phyloP scores from a whole-genome alignment of 73 alveolate genomes.

The Paramecium caudatum region DNA sequence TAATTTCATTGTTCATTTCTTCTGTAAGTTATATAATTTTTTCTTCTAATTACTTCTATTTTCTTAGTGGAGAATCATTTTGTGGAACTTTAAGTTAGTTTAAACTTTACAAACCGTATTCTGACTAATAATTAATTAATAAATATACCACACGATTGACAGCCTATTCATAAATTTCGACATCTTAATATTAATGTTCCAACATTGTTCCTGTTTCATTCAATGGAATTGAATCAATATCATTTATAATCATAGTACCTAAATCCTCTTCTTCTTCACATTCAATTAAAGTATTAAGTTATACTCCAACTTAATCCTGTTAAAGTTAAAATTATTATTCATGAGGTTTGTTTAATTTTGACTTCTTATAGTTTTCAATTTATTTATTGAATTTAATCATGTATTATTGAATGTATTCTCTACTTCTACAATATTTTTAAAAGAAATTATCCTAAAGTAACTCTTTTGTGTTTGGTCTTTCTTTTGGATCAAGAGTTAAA shows the following conservation, averaged over 20 bases:
- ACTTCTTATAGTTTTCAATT: conserved; percentile 11
- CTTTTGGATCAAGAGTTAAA: conserved; percentile 91
- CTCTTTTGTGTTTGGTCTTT: conserved; percentile 97
- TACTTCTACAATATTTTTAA: conserved; percentile 47
- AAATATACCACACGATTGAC: neutral
- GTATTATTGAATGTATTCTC: conserved; percentile 64
- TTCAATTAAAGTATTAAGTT: conserved; percentile 35
- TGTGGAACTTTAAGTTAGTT: neutral
- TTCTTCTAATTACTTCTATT: conserved; percentile 21
- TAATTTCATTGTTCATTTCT: conserved; percentile 22
- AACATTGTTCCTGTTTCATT: conserved; percentile 78
- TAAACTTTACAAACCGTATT: conserved; percentile 38
- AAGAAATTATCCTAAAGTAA: conserved; percentile 91
- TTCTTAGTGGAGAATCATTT: neutral
- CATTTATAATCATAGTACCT: conserved; percentile 55
- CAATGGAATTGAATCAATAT: conserved; percentile 40
- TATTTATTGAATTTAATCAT: neutral
- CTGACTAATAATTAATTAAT: conserved; percentile 20
- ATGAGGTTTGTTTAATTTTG: neutral
- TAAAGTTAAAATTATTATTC: neutral
- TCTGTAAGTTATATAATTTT: neutral
- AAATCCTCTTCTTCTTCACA: conserved; percentile 67
- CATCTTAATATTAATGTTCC: conserved; percentile 49
- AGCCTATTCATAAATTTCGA: conserved; percentile 39
- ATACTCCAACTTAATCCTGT: conserved; percentile 7